A percentile compares a stretch with the other conserved stretches of the same genome.
Conservation (phyloP, 805 yeast genomes). For the Yamadazyma tumulicola region DNA sequence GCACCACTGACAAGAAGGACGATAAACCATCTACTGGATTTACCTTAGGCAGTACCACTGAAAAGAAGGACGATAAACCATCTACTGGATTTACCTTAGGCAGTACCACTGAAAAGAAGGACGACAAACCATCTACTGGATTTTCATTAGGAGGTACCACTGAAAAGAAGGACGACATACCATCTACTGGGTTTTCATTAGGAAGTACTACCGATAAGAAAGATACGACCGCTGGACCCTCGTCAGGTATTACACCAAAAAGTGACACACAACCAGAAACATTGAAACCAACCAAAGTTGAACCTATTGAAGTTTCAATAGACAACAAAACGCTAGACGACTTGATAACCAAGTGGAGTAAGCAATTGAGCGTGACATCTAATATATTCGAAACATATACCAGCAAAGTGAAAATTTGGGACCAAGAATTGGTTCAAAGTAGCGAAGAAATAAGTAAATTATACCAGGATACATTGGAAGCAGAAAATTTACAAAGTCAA, state of each 20-base stretch:
- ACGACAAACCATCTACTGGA: constrained; percentile 14
- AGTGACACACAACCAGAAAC: constrained; percentile 11
- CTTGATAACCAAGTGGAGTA: constrained; percentile 88
- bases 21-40: constrained; percentile 17
- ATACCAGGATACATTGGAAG: constrained; percentile 71
- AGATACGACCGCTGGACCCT: constrained; percentile 11
- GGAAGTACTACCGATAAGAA: constrained; percentile 18
- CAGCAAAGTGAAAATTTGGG: constrained; percentile 78
- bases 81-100: constrained; percentile 12
- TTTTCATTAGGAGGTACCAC: constrained; percentile 10
- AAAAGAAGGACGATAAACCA: constrained; percentile 15
- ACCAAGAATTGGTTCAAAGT: constrained; percentile 73
- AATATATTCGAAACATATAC: constrained; percentile 74
- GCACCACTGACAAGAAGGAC: constrained; percentile 13
- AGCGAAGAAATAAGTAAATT: constrained; percentile 80
- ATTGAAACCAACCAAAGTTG: constrained; percentile 50
- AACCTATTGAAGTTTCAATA: constrained; percentile 69
- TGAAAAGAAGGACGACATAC: constrained; percentile 19
- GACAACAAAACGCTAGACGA: constrained; percentile 93
- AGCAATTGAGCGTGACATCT: constrained; percentile 71
- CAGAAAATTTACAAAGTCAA: constrained; percentile 80
- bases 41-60: constrained; percentile 10
- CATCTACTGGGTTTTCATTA: constrained; percentile 16
- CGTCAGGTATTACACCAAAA: no score
- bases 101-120: constrained; percentile 13